Evolutionary conservation across 345 rosid genomes (phyloP).

Genomic region (Lumnitzera racemosa): DNA sequence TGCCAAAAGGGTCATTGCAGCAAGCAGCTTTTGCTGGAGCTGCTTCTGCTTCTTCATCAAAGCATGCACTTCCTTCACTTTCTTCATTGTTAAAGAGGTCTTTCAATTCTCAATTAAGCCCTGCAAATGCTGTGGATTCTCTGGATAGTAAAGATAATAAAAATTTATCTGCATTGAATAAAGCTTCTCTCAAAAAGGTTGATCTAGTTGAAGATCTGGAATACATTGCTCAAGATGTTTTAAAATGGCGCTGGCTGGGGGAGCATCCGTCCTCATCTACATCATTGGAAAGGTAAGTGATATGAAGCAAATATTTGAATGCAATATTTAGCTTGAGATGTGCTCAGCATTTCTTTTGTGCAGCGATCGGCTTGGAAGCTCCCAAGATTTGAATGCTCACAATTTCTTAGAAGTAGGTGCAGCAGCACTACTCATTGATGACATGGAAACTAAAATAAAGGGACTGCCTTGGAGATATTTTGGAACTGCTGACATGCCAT

Average conservation of each 20-base stretch:
- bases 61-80: slow-evolving; percentile 65
- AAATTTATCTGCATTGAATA: slow-evolving; percentile 47
- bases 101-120: slow-evolving; percentile 69
- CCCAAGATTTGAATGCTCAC: slow-evolving; percentile 61
- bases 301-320: not conserved
- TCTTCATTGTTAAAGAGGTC: slow-evolving; percentile 85
- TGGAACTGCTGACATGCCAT: slow-evolving; percentile 90
- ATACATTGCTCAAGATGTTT: slow-evolving; percentile 66
- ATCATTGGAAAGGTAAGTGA: slow-evolving; percentile 62
- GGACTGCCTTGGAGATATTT: slow-evolving; percentile 90
- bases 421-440: slow-evolving; percentile 88
- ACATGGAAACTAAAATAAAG: slow-evolving; percentile 89
- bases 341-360: slow-evolving; percentile 4
- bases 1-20: slow-evolving; percentile 83
- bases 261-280: slow-evolving; percentile 45
- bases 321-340: too few species aligned
- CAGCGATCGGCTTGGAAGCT: slow-evolving; percentile 55
- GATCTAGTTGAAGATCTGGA: slow-evolving; percentile 54
- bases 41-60: slow-evolving; percentile 58
- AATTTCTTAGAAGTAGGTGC: slow-evolving; percentile 95
- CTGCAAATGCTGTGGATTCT: slow-evolving; percentile 59
- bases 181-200: slow-evolving; percentile 57
- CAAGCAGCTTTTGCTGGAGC: slow-evolving; percentile 86
- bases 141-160: slow-evolving; percentile 55
- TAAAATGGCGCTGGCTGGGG: slow-evolving; percentile 89